Conservation (phyloP, 805 yeast species). For the Metschnikowia colocasiae region DNA sequence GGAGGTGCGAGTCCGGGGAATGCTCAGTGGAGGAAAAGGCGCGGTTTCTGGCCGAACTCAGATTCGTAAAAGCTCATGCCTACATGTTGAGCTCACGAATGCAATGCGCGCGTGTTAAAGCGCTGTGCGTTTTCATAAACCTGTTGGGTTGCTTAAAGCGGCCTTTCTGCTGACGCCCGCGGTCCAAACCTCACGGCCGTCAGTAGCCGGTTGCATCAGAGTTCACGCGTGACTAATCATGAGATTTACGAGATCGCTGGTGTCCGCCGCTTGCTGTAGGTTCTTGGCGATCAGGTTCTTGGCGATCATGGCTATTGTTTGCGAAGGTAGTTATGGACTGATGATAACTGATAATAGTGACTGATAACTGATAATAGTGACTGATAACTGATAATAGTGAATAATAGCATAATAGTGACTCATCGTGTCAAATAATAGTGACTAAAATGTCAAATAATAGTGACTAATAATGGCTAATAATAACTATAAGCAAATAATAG, state of each 20-base stretch:
- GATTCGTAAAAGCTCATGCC: not conserved
- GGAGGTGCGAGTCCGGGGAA: constrained; percentile 4
- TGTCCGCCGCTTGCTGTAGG: too few relatives aligned
- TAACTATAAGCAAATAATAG: too few relatives aligned
- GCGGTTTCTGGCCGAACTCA: not conserved
- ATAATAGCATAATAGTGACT: too few relatives aligned
- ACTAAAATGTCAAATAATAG: too few relatives aligned
- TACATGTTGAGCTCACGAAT: not conserved
- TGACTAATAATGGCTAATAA: too few relatives aligned
- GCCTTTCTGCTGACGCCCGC: not conserved
- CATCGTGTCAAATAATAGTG: too few relatives aligned
- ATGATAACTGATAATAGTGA: too few relatives aligned
- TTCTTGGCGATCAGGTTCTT: not conserved
- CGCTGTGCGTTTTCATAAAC: not conserved
- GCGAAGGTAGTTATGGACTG: too few relatives aligned
- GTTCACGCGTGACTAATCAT: not conserved
- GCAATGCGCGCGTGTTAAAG: not conserved
- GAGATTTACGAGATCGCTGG: not conserved
- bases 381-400: too few relatives aligned
- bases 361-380: too few relatives aligned
- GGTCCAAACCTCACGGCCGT: not conserved
- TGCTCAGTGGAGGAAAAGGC: not conserved
- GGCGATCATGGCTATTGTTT: not conserved
- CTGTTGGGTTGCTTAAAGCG: not conserved
- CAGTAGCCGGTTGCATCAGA: not conserved